phyloP scores from a whole-genome alignment of 257 asterid genomes.

The Oldenlandia corymbosa region DNA sequence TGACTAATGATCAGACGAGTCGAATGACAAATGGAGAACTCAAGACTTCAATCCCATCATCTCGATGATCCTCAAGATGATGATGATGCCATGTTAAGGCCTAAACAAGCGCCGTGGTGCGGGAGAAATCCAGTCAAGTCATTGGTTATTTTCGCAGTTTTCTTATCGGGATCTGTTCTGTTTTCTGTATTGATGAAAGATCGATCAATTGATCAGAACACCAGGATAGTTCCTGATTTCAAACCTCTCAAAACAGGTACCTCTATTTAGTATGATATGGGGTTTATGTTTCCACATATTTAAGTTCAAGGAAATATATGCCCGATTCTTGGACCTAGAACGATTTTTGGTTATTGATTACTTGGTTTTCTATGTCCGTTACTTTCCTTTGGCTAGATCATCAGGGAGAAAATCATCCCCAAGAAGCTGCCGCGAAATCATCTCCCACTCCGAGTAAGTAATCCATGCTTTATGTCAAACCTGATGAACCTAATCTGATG shows the following conservation, averaged over 20 bases:
- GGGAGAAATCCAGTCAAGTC: constrained; percentile 29
- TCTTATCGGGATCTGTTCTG: constrained; percentile 45
- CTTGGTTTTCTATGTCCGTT: not conserved
- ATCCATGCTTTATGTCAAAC: too few relatives aligned
- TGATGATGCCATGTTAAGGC: constrained; percentile 1
- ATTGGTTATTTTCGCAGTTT: constrained; percentile 31
- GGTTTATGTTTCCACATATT: too few relatives aligned
- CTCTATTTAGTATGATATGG: too few relatives aligned
- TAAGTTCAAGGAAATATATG: too few relatives aligned
- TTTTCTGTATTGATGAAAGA: constrained; percentile 28
- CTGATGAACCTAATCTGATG: too few relatives aligned
- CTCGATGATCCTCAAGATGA: constrained; percentile 18
- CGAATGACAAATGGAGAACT: not conserved
- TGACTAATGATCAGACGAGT: too few relatives aligned
- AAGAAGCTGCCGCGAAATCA: too few relatives aligned
- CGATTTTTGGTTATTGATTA: not conserved
- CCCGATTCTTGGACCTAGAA: too few relatives aligned
- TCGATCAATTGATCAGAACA: constrained; percentile 29
- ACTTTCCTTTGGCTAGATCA: constrained; percentile 23
- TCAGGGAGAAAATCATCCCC: constrained; percentile 13
- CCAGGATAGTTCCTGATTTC: constrained; percentile 33
- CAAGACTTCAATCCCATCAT: constrained; percentile 7
- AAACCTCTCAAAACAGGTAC: constrained; percentile 38
- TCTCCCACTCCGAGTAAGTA: too few relatives aligned
- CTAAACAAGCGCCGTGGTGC: constrained; percentile 29